A percentile compares a stretch with the other conserved stretches of the same genome.
phyloP scores from a whole-genome alignment of 441 rosid genomes.

The Bruguiera hainesii region DNA sequence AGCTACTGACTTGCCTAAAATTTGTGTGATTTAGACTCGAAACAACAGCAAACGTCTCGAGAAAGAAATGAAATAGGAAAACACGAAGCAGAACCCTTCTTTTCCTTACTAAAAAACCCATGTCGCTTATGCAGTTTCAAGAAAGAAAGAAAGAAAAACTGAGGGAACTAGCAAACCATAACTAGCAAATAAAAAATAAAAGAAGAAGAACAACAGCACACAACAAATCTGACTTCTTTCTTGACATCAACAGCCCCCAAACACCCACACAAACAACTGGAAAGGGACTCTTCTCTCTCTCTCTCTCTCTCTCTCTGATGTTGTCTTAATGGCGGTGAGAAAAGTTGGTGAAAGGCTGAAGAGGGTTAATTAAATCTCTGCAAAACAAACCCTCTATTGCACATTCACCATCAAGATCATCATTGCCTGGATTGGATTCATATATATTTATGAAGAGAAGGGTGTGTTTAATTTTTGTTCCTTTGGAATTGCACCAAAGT shows the following conservation, averaged over 20 bases:
- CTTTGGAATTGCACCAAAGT: slow-evolving; percentile 20
- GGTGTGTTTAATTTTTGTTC: slow-evolving; percentile 9
- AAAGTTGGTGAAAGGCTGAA: slow-evolving; percentile 71
- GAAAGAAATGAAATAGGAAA: slow-evolving; percentile 22
- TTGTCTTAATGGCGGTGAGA: slow-evolving; percentile 44
- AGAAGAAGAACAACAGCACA: slow-evolving; percentile 8
- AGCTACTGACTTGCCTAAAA: slow-evolving; percentile 55
- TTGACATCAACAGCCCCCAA: slow-evolving; percentile 22
- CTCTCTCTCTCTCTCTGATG: slow-evolving; percentile 7
- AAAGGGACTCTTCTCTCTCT: slow-evolving; percentile 32
- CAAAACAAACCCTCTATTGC: slow-evolving; percentile 32
- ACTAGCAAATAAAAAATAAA: slow-evolving; percentile 13
- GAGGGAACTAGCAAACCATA: slow-evolving; percentile 28
- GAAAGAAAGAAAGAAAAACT: slow-evolving; percentile 16
- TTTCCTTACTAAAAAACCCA: slow-evolving; percentile 31
- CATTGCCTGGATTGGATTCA: slow-evolving; percentile 58
- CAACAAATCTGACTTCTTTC: slow-evolving; percentile 18
- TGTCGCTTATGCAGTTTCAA: slow-evolving; percentile 42
- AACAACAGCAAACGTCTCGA: slow-evolving; percentile 19
- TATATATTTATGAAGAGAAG: slow-evolving; percentile 16
- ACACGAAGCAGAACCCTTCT: slow-evolving; percentile 24
- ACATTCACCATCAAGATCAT: slow-evolving; percentile 54
- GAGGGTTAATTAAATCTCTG: slow-evolving; percentile 39
- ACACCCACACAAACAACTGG: slow-evolving; percentile 26
- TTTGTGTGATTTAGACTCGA: slow-evolving; percentile 47